These are phyloP conservation scores for Camellia granthamiana DNA, from an alignment of 148 eudicot genomes.

Conservation along the genomic window DNA sequence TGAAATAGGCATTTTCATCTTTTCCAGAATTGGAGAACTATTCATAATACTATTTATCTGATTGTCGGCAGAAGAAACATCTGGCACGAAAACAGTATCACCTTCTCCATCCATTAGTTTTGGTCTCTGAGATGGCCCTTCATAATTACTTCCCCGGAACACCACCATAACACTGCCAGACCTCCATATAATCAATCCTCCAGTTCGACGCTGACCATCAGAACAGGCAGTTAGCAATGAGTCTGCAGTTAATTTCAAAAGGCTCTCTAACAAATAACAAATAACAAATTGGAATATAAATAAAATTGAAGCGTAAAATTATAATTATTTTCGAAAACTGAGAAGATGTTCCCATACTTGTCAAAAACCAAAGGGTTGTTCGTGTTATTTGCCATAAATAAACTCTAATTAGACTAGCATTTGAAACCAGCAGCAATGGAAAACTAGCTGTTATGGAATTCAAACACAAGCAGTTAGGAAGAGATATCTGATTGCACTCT, in stretches of 20 bases:
- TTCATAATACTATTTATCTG: constrained; percentile 17
- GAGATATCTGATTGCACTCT: neutral
- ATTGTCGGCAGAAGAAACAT: constrained; percentile 42
- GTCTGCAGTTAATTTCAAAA: neutral
- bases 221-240: constrained; percentile 9
- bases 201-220: constrained; percentile 76
- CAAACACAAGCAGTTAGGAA: neutral
- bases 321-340: too few relatives aligned
- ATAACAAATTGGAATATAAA: neutral
- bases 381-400: too few relatives aligned
- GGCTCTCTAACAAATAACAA: neutral
- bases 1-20: constrained; percentile 25
- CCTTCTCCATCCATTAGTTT: constrained; percentile 29
- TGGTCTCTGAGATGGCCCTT: constrained; percentile 56
- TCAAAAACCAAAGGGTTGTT: too few relatives aligned
- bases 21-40: constrained; percentile 27
- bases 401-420: too few relatives aligned
- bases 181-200: constrained; percentile 91
- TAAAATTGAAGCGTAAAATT: neutral
- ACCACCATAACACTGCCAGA: constrained; percentile 99
- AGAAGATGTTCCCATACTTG: too few relatives aligned
- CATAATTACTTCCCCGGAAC: constrained; percentile 76
- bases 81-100: constrained; percentile 45
- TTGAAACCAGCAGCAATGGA: too few relatives aligned
- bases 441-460: neutral